Conservation (phyloP, 179 eudicot species). For the Sideroxylon spinosum region DNA sequence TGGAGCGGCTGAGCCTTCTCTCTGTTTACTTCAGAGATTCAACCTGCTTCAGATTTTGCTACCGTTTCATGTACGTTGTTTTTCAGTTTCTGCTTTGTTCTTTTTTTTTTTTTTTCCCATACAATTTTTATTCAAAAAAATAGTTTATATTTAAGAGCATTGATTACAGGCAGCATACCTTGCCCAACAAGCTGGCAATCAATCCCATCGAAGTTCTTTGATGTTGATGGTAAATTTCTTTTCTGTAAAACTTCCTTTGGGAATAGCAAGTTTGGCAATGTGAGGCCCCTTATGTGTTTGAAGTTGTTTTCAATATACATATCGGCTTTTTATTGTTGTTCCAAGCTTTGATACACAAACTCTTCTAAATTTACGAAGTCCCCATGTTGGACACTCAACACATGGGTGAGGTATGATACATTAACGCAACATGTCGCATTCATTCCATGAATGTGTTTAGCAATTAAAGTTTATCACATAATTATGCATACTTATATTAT, state of each 20-base stretch:
- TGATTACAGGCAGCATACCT: slow-evolving; percentile 73
- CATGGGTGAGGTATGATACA: no score
- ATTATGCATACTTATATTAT: no score
- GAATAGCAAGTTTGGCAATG: neutral
- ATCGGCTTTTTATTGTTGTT: neutral
- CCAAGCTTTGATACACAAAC: neutral
- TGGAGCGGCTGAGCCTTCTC: slow-evolving; percentile 81
- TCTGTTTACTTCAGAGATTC: slow-evolving; percentile 57
- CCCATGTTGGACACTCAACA: no score
- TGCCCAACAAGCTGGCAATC: slow-evolving; percentile 30
- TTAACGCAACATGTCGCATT: no score
- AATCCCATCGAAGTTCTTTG: slow-evolving; percentile 28
- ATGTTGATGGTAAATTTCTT: slow-evolving; percentile 73
- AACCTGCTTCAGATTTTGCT: slow-evolving; percentile 62
- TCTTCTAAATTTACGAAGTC: neutral
- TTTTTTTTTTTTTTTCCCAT: no score
- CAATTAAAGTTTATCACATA: no score
- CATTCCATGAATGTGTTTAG: no score
- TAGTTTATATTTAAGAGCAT: neutral
- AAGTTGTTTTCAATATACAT: neutral
- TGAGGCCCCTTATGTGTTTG: neutral
- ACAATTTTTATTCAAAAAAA: neutral
- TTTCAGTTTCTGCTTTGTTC: neutral
- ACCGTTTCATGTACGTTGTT: slow-evolving; percentile 70
- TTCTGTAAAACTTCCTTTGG: neutral